A percentile compares a stretch with the other conserved stretches of the same genome.
Conservation (phyloP, 2,329 filamentous ascomycete species). For the Orbilia oligospora region DNA sequence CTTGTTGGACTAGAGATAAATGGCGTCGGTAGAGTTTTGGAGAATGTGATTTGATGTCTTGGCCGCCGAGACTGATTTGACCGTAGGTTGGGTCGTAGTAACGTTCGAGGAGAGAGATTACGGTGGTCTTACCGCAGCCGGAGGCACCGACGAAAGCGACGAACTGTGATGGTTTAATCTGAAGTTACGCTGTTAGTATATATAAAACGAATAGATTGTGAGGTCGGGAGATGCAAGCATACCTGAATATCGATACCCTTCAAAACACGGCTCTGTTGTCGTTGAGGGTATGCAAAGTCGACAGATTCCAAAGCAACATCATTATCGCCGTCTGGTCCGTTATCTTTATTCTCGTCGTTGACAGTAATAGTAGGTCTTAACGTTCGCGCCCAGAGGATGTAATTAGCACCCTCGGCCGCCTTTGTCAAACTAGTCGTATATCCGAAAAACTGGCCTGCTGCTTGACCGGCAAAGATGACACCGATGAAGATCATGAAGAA, state of each 20-base stretch:
- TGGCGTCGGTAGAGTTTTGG: conserved; percentile 67
- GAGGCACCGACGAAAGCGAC: conserved; percentile 73
- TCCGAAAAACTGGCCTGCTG: conserved; percentile 55
- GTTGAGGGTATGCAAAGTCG: conserved; percentile 68
- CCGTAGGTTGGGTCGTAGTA: conserved; percentile 74
- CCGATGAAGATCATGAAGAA: conserved; percentile 72
- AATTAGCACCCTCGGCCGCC: conserved; percentile 60
- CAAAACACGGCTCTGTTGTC: conserved; percentile 68
- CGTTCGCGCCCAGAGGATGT: conserved; percentile 66
- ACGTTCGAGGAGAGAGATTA: conserved; percentile 72
- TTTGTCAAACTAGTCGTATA: conserved; percentile 54
- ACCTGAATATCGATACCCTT: conserved; percentile 68
- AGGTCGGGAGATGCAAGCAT: background rate
- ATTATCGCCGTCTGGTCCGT: conserved; percentile 63
- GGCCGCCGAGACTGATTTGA: conserved; percentile 72
- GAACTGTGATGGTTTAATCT: conserved; percentile 70
- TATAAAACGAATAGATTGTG: too few relatives aligned
- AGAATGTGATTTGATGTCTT: conserved; percentile 69
- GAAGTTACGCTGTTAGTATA: background rate
- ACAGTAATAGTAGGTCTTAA: conserved; percentile 64
- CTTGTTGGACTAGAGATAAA: conserved; percentile 69
- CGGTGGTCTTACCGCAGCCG: conserved; percentile 70
- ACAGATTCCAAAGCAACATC: conserved; percentile 67
- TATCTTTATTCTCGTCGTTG: conserved; percentile 61
- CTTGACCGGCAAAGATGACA: conserved; percentile 52